Conservation (phyloP, 2,329 filamentous ascomycete genomes). For the Calonectria pauciramosa region DNA sequence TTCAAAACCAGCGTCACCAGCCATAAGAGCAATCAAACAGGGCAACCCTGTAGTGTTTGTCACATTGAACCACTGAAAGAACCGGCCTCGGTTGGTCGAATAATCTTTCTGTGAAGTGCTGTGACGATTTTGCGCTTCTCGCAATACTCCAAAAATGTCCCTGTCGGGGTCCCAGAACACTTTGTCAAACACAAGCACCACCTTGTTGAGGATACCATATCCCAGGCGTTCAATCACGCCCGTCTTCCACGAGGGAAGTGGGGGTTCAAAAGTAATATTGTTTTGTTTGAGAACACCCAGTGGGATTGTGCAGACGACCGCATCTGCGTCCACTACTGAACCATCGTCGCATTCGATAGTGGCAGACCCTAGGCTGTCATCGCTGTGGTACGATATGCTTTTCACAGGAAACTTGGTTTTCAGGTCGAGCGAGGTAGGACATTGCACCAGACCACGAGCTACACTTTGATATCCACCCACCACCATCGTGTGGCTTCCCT, state of each 20-base stretch:
- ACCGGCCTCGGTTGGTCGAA: conserved; percentile 82
- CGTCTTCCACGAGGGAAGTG: conserved; percentile 88
- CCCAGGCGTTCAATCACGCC: conserved; percentile 87
- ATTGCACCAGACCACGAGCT: conserved; percentile 85
- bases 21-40: conserved; percentile 93
- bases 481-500: conserved; percentile 93
- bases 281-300: conserved; percentile 92
- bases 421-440: conserved; percentile 83
- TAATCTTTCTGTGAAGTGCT: conserved; percentile 88
- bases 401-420: conserved; percentile 80
- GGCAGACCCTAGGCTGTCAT: conserved; percentile 62
- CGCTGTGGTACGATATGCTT: conserved; percentile 75
- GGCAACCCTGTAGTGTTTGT: conserved; percentile 90
- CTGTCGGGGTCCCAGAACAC: conserved; percentile 91
- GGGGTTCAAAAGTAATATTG: conserved; percentile 86
- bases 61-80: conserved; percentile 98
- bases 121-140: conserved; percentile 76
- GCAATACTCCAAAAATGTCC: conserved; percentile 94
- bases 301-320: conserved; percentile 90
- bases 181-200: conserved; percentile 89
- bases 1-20: conserved; percentile 91
- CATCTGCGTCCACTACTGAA: conserved; percentile 83
- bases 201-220: conserved; percentile 95
- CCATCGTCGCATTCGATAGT: conserved; percentile 84
- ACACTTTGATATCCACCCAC: conserved; percentile 95